Base-by-base conservation (phyloP, 768 basidiomycete species). In the Termitomyces sp. region DNA sequence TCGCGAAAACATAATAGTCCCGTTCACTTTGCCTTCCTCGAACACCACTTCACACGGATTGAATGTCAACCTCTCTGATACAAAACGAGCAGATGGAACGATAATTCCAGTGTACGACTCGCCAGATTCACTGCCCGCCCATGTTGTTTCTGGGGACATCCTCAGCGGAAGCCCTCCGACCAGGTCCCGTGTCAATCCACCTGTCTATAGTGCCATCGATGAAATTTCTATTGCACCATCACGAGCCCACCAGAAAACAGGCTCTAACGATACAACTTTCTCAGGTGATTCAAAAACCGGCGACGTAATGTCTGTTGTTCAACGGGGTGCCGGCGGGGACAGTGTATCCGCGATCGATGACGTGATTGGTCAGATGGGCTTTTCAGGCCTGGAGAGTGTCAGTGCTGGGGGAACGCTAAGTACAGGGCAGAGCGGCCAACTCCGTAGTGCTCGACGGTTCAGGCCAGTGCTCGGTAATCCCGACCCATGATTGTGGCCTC, bases 1-100 rank as follows among this genome's bases (percentile, higher is more conserved):
- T 36, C 64, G 59, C n/a, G 73, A 77, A 58, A 68, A 75, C 18
- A 46, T 69, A 26, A 69, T 79, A 35, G 64, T 64, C 13, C 78
- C 78, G 3, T 79, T 69, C 61, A 72, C 63, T 3, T 38, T 74
- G 32, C 16, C 57, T 2, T 58, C 60, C 2, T 47, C 58, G 14
- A 33, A 24, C 14, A 36, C 56, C 16, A 13, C 12, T 20, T 58
- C 62, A 22, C 28, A 50, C 18, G 57, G 36, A 18, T 58, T 59
- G 7, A 36, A 40, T 42, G 18, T 33, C 35, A 50, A 57, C 48
- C 58, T 51, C 6, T 3, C 50, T 10, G 73, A 74, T 38, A 67
- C 70, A 44, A 77, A 75, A 63, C 67, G 66, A 4, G 28, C 73
- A 1, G 68, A 71, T 38, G 72, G 71, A 5, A 65, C 63, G 22